Conservation (phyloP, 495 filamentous ascomycete species). For the Cenococcum geophilum region DNA sequence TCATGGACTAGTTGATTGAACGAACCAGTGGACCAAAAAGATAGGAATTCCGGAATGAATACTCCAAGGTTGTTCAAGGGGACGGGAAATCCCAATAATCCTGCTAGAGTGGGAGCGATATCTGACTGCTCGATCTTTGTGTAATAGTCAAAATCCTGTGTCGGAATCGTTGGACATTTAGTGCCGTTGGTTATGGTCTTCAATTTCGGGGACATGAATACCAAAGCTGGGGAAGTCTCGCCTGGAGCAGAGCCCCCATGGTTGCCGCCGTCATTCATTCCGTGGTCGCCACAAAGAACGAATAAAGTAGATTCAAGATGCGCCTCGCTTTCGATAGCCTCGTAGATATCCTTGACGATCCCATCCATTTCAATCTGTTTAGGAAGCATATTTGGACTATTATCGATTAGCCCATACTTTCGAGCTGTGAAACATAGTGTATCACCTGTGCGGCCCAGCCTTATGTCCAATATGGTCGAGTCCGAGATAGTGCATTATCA, state of each 20-base stretch:
- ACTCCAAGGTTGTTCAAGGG: slow-evolving; percentile 89
- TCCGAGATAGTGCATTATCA: slow-evolving; percentile 93
- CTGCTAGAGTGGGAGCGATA: slow-evolving; percentile 82
- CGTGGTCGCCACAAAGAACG: slow-evolving; percentile 87
- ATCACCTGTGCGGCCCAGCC: slow-evolving; percentile 74
- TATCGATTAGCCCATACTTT: neutral
- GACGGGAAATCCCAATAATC: slow-evolving; percentile 78
- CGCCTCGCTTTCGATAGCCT: slow-evolving; percentile 58
- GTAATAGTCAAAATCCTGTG: slow-evolving; percentile 66
- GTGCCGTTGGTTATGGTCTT: slow-evolving; percentile 45
- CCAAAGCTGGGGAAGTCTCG: slow-evolving; percentile 85
- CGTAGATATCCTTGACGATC: slow-evolving; percentile 69
- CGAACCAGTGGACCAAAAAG: slow-evolving; percentile 61
- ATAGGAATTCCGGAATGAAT: slow-evolving; percentile 72
- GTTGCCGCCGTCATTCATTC: slow-evolving; percentile 98
- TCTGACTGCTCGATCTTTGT: slow-evolving; percentile 83
- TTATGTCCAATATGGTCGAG: slow-evolving; percentile 98
- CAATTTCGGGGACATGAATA: slow-evolving; percentile 88
- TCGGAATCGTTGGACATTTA: slow-evolving; percentile 37
- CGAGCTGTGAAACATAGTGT: neutral
- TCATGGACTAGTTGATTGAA: neutral
- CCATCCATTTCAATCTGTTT: slow-evolving; percentile 95
- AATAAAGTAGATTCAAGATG: slow-evolving; percentile 76
- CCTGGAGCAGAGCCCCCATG: slow-evolving; percentile 89
- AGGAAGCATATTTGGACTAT: slow-evolving; percentile 77